Evolutionary conservation across 371 early-diverging fungal genomes (phyloP).

Genomic region (Mortierella sp.): DNA sequence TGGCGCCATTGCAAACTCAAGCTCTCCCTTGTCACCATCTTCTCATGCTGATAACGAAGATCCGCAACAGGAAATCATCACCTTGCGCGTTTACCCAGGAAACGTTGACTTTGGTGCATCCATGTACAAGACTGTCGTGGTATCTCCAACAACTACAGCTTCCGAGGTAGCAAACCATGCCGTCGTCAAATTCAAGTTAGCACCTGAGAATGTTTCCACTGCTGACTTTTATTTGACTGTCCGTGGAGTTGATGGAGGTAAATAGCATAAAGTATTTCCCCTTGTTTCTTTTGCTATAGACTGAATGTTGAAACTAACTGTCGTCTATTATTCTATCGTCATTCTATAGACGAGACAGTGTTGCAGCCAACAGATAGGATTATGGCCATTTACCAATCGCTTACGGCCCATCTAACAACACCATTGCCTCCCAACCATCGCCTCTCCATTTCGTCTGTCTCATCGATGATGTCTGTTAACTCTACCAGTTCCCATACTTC

Average conservation of each 20-base stretch:
- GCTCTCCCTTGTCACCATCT: conserved; percentile 17
- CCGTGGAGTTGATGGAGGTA: conserved; percentile 72
- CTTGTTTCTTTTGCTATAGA: neutral
- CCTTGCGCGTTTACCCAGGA: conserved; percentile 65
- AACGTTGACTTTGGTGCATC: conserved; percentile 64
- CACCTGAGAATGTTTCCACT: conserved; percentile 51
- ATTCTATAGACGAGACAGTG: conserved; percentile 64
- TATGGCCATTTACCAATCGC: conserved; percentile 68
- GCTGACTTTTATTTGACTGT: conserved; percentile 64
- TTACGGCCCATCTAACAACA: conserved; percentile 70
- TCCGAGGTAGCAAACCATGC: conserved; percentile 67
- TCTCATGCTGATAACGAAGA: conserved; percentile 2
- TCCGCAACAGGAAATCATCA: conserved; percentile 26
- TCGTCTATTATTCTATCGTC: neutral
- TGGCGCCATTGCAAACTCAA: neutral
- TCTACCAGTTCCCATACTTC: conserved; percentile 32
- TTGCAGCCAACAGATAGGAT: conserved; percentile 68
- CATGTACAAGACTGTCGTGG: conserved; percentile 62
- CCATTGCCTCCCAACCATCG: conserved; percentile 65
- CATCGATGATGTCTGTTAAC: conserved; percentile 53
- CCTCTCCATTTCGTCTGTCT: conserved; percentile 53
- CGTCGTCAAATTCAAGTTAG: conserved; percentile 62
- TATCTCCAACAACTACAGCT: conserved; percentile 62
- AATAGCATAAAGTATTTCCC: neutral
- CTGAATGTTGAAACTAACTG: neutral